A percentile compares a stretch with the other conserved stretches of the same genome.
Conservation (phyloP, 2,329 filamentous ascomycete species). For the Bipolaris gigantea region DNA sequence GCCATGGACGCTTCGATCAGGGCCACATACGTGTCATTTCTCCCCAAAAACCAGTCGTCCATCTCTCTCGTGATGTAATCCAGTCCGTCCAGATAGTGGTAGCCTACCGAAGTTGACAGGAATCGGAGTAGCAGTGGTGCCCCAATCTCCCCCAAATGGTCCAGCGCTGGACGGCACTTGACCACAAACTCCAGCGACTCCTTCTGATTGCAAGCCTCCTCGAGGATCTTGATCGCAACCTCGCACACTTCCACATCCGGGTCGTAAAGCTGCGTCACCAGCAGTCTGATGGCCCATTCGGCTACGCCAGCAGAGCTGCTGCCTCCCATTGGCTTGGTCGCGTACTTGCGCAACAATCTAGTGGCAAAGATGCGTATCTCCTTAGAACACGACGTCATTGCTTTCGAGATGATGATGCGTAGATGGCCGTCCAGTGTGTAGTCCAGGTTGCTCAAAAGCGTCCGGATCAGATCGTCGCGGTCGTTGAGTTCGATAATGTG, state of each 20-base stretch:
- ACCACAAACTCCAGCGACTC: conserved; percentile 93
- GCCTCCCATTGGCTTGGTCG: conserved; percentile 59
- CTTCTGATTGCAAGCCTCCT: conserved; percentile 94
- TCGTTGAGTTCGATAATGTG: conserved; percentile 92
- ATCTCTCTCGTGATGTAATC: conserved; percentile 99
- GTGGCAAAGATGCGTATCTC: conserved; percentile 89
- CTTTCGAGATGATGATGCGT: conserved; percentile 88
- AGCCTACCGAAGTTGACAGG: conserved; percentile 92
- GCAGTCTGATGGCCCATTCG: conserved; percentile 92
- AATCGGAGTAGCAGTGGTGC: conserved; percentile 91
- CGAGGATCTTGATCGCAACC: conserved; percentile 92
- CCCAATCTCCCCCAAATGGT: conserved; percentile 95
- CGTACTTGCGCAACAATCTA: conserved; percentile 83
- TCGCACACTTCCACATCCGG: conserved; percentile 96
- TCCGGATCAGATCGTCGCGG: conserved; percentile 86
- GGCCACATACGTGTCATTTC: conserved; percentile 93
- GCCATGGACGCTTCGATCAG: conserved; percentile 95
- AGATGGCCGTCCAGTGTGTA: conserved; percentile 85
- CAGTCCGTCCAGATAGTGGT: conserved; percentile 93
- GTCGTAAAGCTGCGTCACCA: conserved; percentile 98
- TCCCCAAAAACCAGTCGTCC: conserved; percentile 98
- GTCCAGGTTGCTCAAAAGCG: conserved; percentile 87
- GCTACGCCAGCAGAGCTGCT: conserved; percentile 62
- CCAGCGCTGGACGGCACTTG: conserved; percentile 88
- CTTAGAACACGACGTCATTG: conserved; percentile 87